phyloP scores from a whole-genome alignment of 805 yeast species.

The Candida pseudoglaebosa region DNA sequence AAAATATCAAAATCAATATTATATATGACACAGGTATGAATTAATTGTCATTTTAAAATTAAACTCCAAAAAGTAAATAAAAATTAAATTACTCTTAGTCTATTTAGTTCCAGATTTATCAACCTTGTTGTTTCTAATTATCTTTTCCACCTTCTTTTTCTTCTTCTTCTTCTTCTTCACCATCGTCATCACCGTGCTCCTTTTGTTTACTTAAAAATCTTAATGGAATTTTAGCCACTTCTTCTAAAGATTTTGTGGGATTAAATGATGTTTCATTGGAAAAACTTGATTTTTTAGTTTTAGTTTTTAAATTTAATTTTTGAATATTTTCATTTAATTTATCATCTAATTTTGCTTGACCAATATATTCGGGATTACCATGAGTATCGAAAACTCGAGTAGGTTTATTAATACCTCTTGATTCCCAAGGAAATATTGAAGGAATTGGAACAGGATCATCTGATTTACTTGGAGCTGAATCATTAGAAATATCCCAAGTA shows the following conservation, averaged over 20 bases:
- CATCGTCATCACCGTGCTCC: slow-evolving; percentile 7
- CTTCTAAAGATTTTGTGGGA: slow-evolving; percentile 23
- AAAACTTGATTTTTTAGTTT: slow-evolving; percentile 4
- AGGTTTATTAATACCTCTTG: slow-evolving; percentile 17
- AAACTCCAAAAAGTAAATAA: too few relatives aligned
- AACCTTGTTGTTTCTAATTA: neutral
- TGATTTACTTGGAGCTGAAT: neutral
- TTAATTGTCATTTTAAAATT: too few relatives aligned
- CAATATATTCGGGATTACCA: slow-evolving; percentile 5
- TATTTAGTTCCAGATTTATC: too few relatives aligned
- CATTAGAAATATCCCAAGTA: slow-evolving; percentile 17
- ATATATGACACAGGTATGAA: too few relatives aligned
- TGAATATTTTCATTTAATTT: slow-evolving; percentile 10
- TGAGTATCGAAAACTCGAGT: slow-evolving; percentile 21
- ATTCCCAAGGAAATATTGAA: slow-evolving; percentile 30
- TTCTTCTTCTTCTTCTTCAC: slow-evolving; percentile 6
- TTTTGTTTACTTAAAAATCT: slow-evolving; percentile 19
- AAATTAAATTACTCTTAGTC: too few relatives aligned
- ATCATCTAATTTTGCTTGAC: slow-evolving; percentile 6
- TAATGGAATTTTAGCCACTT: slow-evolving; percentile 23
- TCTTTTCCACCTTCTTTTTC: neutral
- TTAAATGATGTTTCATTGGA: slow-evolving; percentile 11
- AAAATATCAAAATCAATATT: too few relatives aligned
- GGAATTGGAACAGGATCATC: slow-evolving; percentile 5
- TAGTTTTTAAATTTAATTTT: slow-evolving; percentile 4